A percentile compares a stretch with the other conserved stretches of the same genome.
Evolutionary conservation across 345 rosid species (phyloP).

Genomic region (Conringia planisiliqua): DNA sequence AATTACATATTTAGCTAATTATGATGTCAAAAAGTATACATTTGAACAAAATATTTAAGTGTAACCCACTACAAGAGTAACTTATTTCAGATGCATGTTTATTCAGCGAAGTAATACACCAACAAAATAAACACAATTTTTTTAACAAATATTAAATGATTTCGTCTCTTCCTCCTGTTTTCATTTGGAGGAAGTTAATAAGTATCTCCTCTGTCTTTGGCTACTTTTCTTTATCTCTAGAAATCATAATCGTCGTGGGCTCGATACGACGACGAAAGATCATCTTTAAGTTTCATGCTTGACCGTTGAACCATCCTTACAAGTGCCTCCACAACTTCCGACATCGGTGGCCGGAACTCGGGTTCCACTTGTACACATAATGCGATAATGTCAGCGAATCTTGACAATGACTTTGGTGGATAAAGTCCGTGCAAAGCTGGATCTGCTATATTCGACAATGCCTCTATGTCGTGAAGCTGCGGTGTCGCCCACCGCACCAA

Average conservation of each 20-base stretch:
- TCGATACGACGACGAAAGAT: slow-evolving; percentile 28
- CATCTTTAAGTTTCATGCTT: slow-evolving; percentile 37
- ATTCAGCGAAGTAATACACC: neutral
- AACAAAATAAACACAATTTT: neutral
- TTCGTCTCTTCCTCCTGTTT: neutral
- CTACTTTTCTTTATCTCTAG: neutral
- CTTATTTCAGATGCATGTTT: neutral
- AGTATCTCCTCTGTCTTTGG: neutral
- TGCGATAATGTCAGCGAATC: slow-evolving; percentile 76
- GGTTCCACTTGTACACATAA: slow-evolving; percentile 84
- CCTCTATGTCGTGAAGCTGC: slow-evolving; percentile 70
- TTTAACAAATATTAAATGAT: neutral
- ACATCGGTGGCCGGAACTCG: slow-evolving; percentile 78
- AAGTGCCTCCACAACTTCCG: slow-evolving; percentile 68
- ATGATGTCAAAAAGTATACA: no score
- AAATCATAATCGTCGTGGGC: slow-evolving; percentile 30
- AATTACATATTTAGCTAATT: no score
- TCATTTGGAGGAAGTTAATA: neutral
- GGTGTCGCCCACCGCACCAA: slow-evolving; percentile 85
- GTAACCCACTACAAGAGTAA: no score
- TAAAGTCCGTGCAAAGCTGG: slow-evolving; percentile 90
- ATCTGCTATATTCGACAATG: slow-evolving; percentile 72
- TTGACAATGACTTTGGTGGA: slow-evolving; percentile 78
- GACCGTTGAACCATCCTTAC: slow-evolving; percentile 37
- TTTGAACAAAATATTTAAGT: no score